Percentiles rank a stretch among this genome's conserved stretches.
These are phyloP conservation scores for Curvularia verruculosa DNA, from an alignment of 2,329 filamentous ascomycete species.

Conservation along the genomic window DNA sequence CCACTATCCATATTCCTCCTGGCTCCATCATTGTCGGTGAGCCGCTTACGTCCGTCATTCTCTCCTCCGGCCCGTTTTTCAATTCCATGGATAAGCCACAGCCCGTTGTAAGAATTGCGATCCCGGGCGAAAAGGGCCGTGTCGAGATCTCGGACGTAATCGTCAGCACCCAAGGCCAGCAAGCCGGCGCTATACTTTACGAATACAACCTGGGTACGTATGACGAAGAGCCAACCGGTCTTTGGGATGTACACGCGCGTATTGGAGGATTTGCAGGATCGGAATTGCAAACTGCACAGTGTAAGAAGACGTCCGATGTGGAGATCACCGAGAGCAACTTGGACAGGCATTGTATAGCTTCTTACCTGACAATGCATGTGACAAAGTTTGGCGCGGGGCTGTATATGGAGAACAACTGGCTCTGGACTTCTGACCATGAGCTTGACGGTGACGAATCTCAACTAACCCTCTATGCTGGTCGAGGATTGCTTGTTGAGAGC, in stretches of 20 bases:
- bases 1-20: conserved; percentile 64
- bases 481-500: conserved; percentile 76
- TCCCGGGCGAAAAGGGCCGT: conserved; percentile 65
- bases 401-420: conserved; percentile 90
- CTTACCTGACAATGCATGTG: conserved; percentile 63
- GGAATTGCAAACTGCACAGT: conserved; percentile 75
- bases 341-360: conserved; percentile 70
- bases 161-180: conserved; percentile 69
- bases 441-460: conserved; percentile 71
- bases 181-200: conserved; percentile 71
- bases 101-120: conserved; percentile 71
- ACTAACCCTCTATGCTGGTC: conserved; percentile 84
- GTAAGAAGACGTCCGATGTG: conserved; percentile 73
- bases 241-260: conserved; percentile 89
- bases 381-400: conserved; percentile 62
- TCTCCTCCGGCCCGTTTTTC: conserved; percentile 68
- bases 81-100: conserved; percentile 61
- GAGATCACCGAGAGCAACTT: conserved; percentile 57
- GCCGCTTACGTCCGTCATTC: conserved; percentile 81
- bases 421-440: conserved; percentile 84
- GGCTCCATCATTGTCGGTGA: conserved; percentile 83
- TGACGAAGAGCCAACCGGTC: conserved; percentile 67
- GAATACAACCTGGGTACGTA: conserved; percentile 70
- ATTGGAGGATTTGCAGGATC: conserved; percentile 82
- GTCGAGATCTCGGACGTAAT: conserved; percentile 77